Conservation (phyloP, 2,329 filamentous ascomycete species). For the Parascedosporium putredinis region DNA sequence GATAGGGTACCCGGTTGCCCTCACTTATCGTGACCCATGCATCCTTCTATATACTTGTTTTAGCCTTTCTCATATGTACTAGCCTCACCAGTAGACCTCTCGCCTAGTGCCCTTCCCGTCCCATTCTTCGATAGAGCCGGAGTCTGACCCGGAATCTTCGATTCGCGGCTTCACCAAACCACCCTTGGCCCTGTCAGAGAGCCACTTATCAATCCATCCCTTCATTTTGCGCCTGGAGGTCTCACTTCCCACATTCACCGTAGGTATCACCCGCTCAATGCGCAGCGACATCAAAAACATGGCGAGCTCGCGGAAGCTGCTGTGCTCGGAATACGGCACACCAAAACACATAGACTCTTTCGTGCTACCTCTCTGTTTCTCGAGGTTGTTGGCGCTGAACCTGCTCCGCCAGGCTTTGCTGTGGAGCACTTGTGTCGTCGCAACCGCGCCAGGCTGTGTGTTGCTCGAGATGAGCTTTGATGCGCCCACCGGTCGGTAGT, state of each 20-base stretch:
- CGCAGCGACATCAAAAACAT: slow-evolving; percentile 83
- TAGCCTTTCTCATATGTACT: not conserved
- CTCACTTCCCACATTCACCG: slow-evolving; percentile 69
- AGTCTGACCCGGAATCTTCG: slow-evolving; percentile 18
- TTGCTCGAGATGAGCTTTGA: slow-evolving; percentile 42
- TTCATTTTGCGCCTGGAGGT: slow-evolving; percentile 49
- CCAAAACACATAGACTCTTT: slow-evolving; percentile 78
- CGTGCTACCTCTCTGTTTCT: slow-evolving; percentile 74
- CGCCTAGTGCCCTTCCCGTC: slow-evolving; percentile 27
- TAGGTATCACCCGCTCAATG: slow-evolving; percentile 85
- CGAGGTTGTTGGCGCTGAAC: slow-evolving; percentile 62
- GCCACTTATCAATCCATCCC: slow-evolving; percentile 54
- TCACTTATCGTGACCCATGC: not conserved
- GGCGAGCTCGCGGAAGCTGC: slow-evolving; percentile 84
- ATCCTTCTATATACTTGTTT: not conserved
- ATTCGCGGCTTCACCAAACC: slow-evolving; percentile 33
- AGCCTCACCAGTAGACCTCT: slow-evolving; percentile 29
- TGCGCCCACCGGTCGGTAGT: slow-evolving; percentile 56
- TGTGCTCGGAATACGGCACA: slow-evolving; percentile 93
- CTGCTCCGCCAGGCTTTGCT: slow-evolving; percentile 62
- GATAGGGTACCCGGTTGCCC: not conserved
- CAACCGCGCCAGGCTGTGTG: slow-evolving; percentile 36
- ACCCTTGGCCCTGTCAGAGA: slow-evolving; percentile 44
- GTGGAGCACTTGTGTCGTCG: slow-evolving; percentile 42
- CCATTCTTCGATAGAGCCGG: slow-evolving; percentile 22